These are phyloP conservation scores for Botrytis fragariae DNA, from an alignment of 2,329 filamentous ascomycete species.

Conservation along the genomic window DNA sequence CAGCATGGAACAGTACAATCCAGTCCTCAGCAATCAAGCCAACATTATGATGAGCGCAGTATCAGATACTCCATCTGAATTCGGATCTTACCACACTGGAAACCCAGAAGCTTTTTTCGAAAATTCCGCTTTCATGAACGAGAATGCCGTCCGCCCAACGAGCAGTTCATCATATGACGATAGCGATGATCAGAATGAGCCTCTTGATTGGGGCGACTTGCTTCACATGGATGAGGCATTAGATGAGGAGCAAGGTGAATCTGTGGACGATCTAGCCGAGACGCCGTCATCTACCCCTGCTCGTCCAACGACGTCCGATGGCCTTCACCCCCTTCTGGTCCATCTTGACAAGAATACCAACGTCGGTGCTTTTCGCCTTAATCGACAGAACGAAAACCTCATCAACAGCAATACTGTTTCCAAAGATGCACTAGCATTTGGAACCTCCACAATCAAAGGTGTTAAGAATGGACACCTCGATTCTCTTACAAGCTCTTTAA, in stretches of 20 bases:
- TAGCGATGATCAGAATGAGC: slow-evolving; percentile 68
- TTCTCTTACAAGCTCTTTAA: slow-evolving; percentile 65
- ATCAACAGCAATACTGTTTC: slow-evolving; percentile 56
- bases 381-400: slow-evolving; percentile 54
- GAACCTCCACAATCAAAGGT: slow-evolving; percentile 58
- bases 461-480: slow-evolving; percentile 65
- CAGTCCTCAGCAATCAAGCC: slow-evolving; percentile 64
- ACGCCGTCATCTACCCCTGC: slow-evolving; percentile 46
- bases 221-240: slow-evolving; percentile 37
- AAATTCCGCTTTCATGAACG: slow-evolving; percentile 49
- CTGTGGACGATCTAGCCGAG: slow-evolving; percentile 5
- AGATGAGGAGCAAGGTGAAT: slow-evolving; percentile 18
- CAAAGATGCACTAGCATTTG: slow-evolving; percentile 61
- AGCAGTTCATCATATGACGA: slow-evolving; percentile 29
- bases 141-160: slow-evolving; percentile 57
- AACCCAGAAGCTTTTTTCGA: slow-evolving; percentile 75
- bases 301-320: slow-evolving; percentile 48
- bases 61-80: slow-evolving; percentile 38
- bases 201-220: slow-evolving; percentile 64
- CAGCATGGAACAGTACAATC: slow-evolving; percentile 35
- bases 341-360: slow-evolving; percentile 63
- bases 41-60: slow-evolving; percentile 72
- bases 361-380: slow-evolving; percentile 73
- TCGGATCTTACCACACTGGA: slow-evolving; percentile 57
- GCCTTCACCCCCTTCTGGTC: slow-evolving; percentile 55